Base-by-base conservation (phyloP, 768 basidiomycete species). In the Agaricus blazei region DNA sequence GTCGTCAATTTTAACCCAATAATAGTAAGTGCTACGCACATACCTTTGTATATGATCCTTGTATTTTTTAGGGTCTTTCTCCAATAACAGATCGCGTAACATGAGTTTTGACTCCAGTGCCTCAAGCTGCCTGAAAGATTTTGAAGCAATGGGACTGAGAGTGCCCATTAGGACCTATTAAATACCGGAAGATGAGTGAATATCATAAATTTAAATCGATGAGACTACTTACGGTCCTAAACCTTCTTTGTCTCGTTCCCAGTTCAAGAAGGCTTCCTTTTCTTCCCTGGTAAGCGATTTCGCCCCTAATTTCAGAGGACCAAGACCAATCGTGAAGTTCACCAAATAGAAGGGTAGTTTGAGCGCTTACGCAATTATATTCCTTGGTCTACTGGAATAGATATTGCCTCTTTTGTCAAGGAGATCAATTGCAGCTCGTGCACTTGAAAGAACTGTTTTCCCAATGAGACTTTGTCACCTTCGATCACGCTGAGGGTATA, bases 301-400 rank as follows among this genome's bases (percentile, higher is more conserved):
- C 47, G 8, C 46, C 47, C 6, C 54, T 48, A 7, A 26, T 19
- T 19, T 19, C 19, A 19, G 26, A 19, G 26, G n/a, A 19, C 27
- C 15, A 45, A 9, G 45, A 24, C 3, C 14, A 9, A 29, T 36
- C 11, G 3, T 12, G 4, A 27, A 6, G 31, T 8, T 5, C 11
- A 6, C 2, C 4, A 4, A 14, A 11, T n/a, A 9, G 14, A 31
- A 26, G 27, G 41, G 68, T 50, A 9, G 34, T 34, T 34, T 34
- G 34, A 69, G 64, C 47, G 67, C 70, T 12, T 63, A 62, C 12
- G 66, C 68, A 37, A 70, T 59, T 27, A 70, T 67, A 37, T 59
- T 66, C 9, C 68, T 60, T 0, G 70, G 70, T 9, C 70, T 61
- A 29, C 68, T 67, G 0, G 70, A 72, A 54, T 69, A 72, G 15